Evolutionary conservation across 1,284 basidiomycete genomes (phyloP), one percentile per base, ranked within the genome.

Genomic region (Microstroma glucosiphilum): DNA sequence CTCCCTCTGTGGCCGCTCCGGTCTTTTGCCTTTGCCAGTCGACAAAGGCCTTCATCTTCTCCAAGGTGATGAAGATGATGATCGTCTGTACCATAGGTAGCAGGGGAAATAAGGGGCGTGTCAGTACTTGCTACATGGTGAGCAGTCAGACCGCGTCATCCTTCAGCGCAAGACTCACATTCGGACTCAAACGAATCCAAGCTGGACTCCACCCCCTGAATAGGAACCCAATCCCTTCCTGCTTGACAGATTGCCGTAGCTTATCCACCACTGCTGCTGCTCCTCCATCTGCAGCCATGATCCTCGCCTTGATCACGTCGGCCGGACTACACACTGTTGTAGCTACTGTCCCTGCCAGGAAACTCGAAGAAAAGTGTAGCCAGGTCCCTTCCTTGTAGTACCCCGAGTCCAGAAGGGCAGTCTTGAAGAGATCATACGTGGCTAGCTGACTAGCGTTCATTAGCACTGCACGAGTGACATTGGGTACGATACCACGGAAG

Each of bases 141-240:
- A n/a, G 43, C 43, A n/a, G 6, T 60, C 30, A 7, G 4, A 61
- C 19, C 26, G 17, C 40, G 13, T 30, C n/a, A n/a, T 15, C 15
- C 40, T 21, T 13, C 9, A 21, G 19, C 8, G 25, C 11, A 6
- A 1, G 25, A 53, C 60, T 64, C 63, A 63, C 59, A 48, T 78
- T 73, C 2, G 77, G 77, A n/a, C 68, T 65, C 30, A 78, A 60
- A 8, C 77, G 61, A 60, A 78, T 82, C 82, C 82, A 83, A 0
- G 83, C 82, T 4, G 83, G 83, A 9, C 82, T 80, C 83, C 83
- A 84, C n/a, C 83, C 83, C 60, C 82, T 80, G 78, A 84, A 83
- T 48, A 84, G 68, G 79, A 84, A 83, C 15, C 76, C 71, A 12
- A 82, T 79, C 0, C 83, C 83, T 64, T 81, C 79, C 26, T 69